Evolutionary conservation across 495 filamentous ascomycete genomes (phyloP).

Genomic region (Durotheca rogersii): DNA sequence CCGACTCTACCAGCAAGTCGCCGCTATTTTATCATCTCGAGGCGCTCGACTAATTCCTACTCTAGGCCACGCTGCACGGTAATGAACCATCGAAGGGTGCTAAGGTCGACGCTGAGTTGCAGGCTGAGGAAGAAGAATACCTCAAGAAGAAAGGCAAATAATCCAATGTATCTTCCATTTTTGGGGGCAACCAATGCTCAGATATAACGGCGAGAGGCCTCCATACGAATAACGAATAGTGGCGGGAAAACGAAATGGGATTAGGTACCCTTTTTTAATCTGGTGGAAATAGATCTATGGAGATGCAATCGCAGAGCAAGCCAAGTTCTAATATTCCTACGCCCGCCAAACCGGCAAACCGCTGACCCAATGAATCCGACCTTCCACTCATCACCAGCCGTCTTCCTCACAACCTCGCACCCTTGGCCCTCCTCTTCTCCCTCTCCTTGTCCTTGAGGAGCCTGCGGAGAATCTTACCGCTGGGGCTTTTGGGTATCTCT

Average conservation of each 20-base stretch:
- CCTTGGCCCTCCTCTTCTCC: constrained; percentile 63
- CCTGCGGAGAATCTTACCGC: constrained; percentile 86
- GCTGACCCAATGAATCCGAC: too few species aligned
- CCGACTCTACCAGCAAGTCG: constrained; percentile 65
- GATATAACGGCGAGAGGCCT: too few species aligned
- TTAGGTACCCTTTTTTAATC: not conserved
- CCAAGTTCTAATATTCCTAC: too few species aligned
- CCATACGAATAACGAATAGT: too few species aligned
- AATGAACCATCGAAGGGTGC: constrained; percentile 67
- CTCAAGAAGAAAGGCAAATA: constrained; percentile 56
- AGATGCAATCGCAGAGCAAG: not conserved
- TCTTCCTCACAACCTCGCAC: constrained; percentile 47
- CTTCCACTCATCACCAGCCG: not conserved
- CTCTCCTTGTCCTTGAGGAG: constrained; percentile 79
- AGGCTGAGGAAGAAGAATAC: constrained; percentile 64
- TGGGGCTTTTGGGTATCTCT: constrained; percentile 82
- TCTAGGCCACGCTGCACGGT: constrained; percentile 62
- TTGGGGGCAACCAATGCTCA: too few species aligned
- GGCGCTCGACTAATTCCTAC: not conserved
- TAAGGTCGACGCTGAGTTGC: constrained; percentile 62
- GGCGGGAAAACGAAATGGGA: too few species aligned
- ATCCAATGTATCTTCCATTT: not conserved
- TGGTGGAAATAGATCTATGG: not conserved
- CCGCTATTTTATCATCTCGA: not conserved
- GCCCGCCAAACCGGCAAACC: not conserved